Percentiles rank a stretch among this genome's conserved stretches.
phyloP scores from a whole-genome alignment of 495 filamentous ascomycete species.

The Hypoxylon intermedium region DNA sequence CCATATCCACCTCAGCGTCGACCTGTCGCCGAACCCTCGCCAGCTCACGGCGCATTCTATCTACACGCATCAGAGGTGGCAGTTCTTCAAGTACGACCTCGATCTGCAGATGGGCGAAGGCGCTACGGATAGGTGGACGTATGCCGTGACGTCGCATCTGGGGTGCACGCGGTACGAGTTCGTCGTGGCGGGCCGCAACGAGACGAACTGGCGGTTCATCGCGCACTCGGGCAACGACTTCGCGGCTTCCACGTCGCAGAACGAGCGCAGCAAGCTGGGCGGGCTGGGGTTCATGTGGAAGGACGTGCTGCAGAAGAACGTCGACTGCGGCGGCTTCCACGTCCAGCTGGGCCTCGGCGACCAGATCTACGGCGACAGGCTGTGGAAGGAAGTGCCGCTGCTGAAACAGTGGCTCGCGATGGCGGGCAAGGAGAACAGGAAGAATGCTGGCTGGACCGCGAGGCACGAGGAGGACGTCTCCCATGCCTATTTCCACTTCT shows the following conservation, averaged over 20 bases:
- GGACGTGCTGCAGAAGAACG: slow-evolving; percentile 96
- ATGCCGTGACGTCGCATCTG: slow-evolving; percentile 94
- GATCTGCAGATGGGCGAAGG: slow-evolving; percentile 87
- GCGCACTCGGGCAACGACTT: slow-evolving; percentile 97
- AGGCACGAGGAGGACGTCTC: slow-evolving; percentile 92
- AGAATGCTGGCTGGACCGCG: slow-evolving; percentile 88
- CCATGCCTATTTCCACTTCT: slow-evolving; percentile 98
- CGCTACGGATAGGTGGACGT: slow-evolving; percentile 90
- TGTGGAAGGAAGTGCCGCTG: slow-evolving; percentile 94
- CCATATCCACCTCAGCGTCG: slow-evolving; percentile 89
- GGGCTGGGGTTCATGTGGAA: slow-evolving; percentile 98
- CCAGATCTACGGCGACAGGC: slow-evolving; percentile 93
- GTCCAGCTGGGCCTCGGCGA: slow-evolving; percentile 89
- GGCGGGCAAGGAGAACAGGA: slow-evolving; percentile 88
- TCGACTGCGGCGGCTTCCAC: slow-evolving; percentile 95
- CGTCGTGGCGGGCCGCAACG: slow-evolving; percentile 87
- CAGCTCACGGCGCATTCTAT: slow-evolving; percentile 87
- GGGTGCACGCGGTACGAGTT: slow-evolving; percentile 98
- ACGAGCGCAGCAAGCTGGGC: slow-evolving; percentile 82
- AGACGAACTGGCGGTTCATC: slow-evolving; percentile 96
- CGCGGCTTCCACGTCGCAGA: slow-evolving; percentile 80
- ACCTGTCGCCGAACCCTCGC: slow-evolving; percentile 90
- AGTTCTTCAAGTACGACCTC: slow-evolving; percentile 94
- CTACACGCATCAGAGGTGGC: slow-evolving; percentile 88
- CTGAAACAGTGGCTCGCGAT: slow-evolving; percentile 93